Conservation (phyloP, 495 filamentous ascomycete genomes). For the Neurospora sp. region DNA sequence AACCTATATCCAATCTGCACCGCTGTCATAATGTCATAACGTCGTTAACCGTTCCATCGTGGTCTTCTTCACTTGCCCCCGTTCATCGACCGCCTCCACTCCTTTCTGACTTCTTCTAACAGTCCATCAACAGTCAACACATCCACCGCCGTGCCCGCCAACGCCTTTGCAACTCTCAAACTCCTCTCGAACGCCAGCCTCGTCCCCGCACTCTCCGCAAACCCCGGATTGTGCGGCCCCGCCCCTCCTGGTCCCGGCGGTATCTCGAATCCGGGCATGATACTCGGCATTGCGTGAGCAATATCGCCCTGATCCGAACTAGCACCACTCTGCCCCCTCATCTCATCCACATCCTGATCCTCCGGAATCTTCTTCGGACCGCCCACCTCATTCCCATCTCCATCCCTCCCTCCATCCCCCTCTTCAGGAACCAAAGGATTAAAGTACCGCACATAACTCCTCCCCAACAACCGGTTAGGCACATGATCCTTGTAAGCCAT, state of each 20-base stretch:
- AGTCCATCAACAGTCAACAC: conserved; percentile 37
- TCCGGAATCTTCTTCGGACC: conserved; percentile 27
- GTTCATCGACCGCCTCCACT: conserved; percentile 11
- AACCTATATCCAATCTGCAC: neutral
- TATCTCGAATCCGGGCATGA: conserved; percentile 50
- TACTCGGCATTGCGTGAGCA: conserved; percentile 51
- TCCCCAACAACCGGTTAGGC: conserved; percentile 47
- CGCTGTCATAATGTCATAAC: neutral
- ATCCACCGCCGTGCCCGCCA: conserved; percentile 45
- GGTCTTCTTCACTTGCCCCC: neutral
- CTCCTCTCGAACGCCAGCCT: conserved; percentile 40
- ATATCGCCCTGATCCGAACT: conserved; percentile 56
- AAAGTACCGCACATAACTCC: conserved; percentile 42
- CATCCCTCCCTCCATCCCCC: neutral
- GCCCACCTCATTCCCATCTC: neutral
- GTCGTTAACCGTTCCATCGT: neutral
- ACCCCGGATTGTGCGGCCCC: conserved; percentile 51
- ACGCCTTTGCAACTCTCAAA: conserved; percentile 43
- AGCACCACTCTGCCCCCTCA: conserved; percentile 42
- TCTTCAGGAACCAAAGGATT: conserved; percentile 15
- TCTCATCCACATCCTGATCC: conserved; percentile 34
- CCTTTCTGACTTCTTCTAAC: conserved; percentile 28
- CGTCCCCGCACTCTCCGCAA: conserved; percentile 47
- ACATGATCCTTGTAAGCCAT: conserved; percentile 50
- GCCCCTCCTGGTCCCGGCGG: conserved; percentile 28